Evolutionary conservation across 2,329 filamentous ascomycete genomes (phyloP).

Genomic region (Trichophyton equinum): DNA sequence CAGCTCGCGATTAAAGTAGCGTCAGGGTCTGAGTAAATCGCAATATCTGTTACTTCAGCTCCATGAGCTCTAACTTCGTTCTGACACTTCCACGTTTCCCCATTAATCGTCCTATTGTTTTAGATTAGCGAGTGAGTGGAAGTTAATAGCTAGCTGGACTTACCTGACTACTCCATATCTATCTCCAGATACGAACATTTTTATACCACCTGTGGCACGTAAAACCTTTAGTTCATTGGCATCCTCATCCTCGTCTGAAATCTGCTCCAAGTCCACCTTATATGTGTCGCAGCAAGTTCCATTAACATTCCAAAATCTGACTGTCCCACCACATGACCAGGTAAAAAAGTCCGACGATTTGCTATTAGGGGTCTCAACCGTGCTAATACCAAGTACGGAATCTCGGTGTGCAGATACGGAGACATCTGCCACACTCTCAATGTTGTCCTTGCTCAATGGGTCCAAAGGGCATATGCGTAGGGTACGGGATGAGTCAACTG

Average conservation of each 20-base stretch:
- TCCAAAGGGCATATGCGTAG: constrained; percentile 52
- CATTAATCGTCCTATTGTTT: constrained; percentile 20
- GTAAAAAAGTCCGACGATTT: constrained; percentile 67
- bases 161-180: constrained; percentile 65
- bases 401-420: constrained; percentile 45
- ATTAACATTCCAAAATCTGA: constrained; percentile 70
- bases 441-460: constrained; percentile 19
- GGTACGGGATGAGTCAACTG: constrained; percentile 61
- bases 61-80: constrained; percentile 76
- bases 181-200: constrained; percentile 69
- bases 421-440: constrained; percentile 19
- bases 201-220: constrained; percentile 48
- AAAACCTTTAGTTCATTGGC: constrained; percentile 47
- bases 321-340: constrained; percentile 69
- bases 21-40: constrained; percentile 51
- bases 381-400: constrained; percentile 56
- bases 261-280: constrained; percentile 56
- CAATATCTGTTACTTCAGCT: constrained; percentile 71
- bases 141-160: constrained; percentile 11
- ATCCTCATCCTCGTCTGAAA: constrained; percentile 32
- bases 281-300: constrained; percentile 56
- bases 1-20: constrained; percentile 64
- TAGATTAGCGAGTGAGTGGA: constrained; percentile 8
- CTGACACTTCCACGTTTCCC: constrained; percentile 46
- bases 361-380: constrained; percentile 48